Conservation (phyloP, 164 flowering plant genomes). For the Macadamia integrifolia region DNA sequence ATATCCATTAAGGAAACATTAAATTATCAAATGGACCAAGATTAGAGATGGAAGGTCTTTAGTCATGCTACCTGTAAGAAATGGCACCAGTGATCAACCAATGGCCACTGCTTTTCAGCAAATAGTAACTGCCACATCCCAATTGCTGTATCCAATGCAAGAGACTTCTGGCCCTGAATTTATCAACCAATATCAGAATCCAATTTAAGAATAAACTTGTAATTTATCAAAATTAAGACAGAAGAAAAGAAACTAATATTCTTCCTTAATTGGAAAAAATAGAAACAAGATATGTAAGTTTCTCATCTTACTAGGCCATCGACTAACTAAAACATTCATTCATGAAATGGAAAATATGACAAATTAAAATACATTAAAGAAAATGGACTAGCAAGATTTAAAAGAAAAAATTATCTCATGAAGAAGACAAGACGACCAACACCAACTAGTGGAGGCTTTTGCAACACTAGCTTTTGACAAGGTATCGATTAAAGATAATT, state of each 20-base stretch:
- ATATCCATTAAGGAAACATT: not conserved
- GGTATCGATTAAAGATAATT: too few relatives aligned
- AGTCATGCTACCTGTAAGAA: constrained; percentile 72
- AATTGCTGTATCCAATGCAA: constrained; percentile 97
- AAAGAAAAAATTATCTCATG: too few relatives aligned
- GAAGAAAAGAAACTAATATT: not conserved
- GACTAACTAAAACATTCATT: not conserved
- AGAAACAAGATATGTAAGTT: too few relatives aligned
- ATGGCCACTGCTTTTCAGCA: constrained; percentile 93
- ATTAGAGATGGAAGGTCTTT: not conserved
- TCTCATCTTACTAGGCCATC: not conserved
- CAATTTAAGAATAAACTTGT: not conserved
- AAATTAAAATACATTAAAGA: too few relatives aligned
- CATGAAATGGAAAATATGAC: too few relatives aligned
- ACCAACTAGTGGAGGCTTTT: too few relatives aligned
- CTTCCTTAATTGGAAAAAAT: too few relatives aligned
- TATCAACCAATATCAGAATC: constrained; percentile 5
- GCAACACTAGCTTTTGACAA: too few relatives aligned
- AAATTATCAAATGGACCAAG: not conserved
- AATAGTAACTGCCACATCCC: constrained; percentile 99
- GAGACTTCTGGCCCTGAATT: constrained; percentile 90
- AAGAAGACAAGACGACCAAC: too few relatives aligned
- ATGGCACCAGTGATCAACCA: constrained; percentile 98
- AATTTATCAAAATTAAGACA: not conserved
- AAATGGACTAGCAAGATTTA: too few relatives aligned